Conservation (phyloP, 768 basidiomycete genomes). For the Udeniomyces megalosporus region DNA sequence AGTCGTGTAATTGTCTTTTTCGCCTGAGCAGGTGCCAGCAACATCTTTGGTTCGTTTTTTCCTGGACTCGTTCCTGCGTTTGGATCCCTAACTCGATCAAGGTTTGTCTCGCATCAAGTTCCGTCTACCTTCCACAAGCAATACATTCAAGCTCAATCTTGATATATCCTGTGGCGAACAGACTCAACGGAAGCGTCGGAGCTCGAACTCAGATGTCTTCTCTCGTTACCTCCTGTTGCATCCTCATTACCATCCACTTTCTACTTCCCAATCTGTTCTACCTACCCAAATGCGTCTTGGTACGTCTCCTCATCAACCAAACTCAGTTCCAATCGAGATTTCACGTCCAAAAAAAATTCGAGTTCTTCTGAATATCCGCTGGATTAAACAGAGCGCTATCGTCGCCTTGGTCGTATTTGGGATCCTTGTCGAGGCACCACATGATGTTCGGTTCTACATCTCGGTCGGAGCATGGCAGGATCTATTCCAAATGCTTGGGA, state of each 20-base stretch:
- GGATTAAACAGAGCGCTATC: neutral
- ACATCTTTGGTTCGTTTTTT: conserved; percentile 57
- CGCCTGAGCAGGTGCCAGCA: conserved; percentile 42
- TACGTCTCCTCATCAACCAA: neutral
- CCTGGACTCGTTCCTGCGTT: conserved; percentile 83
- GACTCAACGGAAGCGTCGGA: conserved; percentile 81
- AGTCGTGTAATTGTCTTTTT: neutral
- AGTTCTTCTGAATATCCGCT: too few species aligned
- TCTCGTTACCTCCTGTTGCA: conserved; percentile 56
- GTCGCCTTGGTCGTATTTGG: conserved; percentile 48
- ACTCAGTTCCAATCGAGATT: conserved; percentile 28
- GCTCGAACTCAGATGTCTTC: conserved; percentile 71
- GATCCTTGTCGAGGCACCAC: conserved; percentile 68
- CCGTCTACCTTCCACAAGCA: neutral
- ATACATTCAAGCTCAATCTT: neutral
- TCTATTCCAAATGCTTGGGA: conserved; percentile 66
- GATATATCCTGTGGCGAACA: neutral
- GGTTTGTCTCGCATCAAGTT: too few species aligned
- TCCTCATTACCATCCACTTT: conserved; percentile 76
- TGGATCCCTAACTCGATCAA: conserved; percentile 74
- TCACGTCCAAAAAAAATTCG: too few species aligned
- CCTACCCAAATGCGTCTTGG: conserved; percentile 77
- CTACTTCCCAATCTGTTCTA: conserved; percentile 69
- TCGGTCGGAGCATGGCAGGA: conserved; percentile 69
- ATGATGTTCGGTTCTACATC: conserved; percentile 73